Base-by-base conservation (phyloP, 495 filamentous ascomycete genomes). In the Penicillium dipodomyicola region DNA sequence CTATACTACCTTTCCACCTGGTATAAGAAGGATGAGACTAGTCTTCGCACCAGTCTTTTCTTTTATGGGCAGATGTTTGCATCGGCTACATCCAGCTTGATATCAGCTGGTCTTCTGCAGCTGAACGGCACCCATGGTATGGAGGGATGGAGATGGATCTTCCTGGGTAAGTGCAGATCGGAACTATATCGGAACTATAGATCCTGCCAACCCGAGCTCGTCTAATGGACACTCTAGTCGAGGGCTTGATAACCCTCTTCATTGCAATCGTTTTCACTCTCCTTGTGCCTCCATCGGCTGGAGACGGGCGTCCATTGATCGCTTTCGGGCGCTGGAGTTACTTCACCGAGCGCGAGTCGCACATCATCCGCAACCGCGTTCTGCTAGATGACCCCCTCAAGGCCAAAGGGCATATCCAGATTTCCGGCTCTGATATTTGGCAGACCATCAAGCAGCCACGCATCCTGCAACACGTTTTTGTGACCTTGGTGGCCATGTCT, bases 81-180 rank as follows among this genome's bases (percentile, higher is more conserved):
- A 9, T 74, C 77, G 22, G 82, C 81, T 0, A 78, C 76, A 0
- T 77, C 77, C 1, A 79, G 76, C 43, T 65, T 85, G 29, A 76
- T 85, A 51, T 81, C 75, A 1, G 76, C 75, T 20, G 80, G 74
- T 10, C 66, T 77, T n/a, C 69, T 84, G 11, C 70, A 74, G 37
- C 74, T 87, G 57, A 60, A 74, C 29, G 82, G 83, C 2, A 62
- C 74, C 14, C 54, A 63, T 47, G 80, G 79, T 1, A 57, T 83
- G 5, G 64, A 72, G 3, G 84, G 84, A 0, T 87, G 84, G 84
- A 76, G 79, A 52, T 87, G 84, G 84, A 73, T 87, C 5, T 86
- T 86, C 65, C 62, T 83, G 5, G 58, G 77, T 78, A 67, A 29
- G 70, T 65, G 14, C 15, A 41, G 12, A 29, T 17, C 10, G 12